Conservation (phyloP, 257 asterid species). For the Solanum paucissectum region DNA sequence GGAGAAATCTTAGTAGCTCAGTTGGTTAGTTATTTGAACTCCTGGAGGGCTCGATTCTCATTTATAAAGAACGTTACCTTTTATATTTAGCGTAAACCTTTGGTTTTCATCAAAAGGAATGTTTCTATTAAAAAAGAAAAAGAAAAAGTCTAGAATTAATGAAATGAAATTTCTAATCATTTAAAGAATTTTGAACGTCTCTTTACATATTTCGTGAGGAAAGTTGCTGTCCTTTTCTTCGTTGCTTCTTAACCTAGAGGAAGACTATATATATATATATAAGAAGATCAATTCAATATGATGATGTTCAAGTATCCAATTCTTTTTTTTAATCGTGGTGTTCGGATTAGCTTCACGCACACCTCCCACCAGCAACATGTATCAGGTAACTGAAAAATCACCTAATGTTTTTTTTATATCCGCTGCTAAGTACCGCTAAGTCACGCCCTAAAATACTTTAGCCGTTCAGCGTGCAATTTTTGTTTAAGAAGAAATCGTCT, state of each 20-base stretch:
- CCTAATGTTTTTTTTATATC: no score
- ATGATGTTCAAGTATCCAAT: background rate
- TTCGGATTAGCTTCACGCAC: background rate
- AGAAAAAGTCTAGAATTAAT: background rate
- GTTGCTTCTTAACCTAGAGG: background rate
- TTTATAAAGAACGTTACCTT: background rate
- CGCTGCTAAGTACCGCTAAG: background rate
- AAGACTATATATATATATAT: background rate
- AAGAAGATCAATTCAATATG: background rate
- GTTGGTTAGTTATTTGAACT: fast-evolving
- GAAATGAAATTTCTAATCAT: background rate
- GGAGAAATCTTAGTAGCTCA: background rate
- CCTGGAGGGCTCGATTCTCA: no score
- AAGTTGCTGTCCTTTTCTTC: background rate
- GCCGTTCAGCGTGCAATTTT: background rate
- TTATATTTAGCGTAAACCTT: background rate
- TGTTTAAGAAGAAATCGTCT: background rate
- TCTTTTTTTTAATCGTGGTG: background rate
- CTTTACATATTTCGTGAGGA: background rate
- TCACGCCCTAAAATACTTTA: no score
- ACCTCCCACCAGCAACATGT: background rate
- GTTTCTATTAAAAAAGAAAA: background rate
- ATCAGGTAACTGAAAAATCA: background rate
- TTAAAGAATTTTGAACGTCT: background rate
- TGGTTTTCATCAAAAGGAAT: background rate